Evolutionary conservation across 108 stramenopile species (phyloP), one percentile per base, ranked within the genome.

Genomic region (Schizochytrium sp.): DNA sequence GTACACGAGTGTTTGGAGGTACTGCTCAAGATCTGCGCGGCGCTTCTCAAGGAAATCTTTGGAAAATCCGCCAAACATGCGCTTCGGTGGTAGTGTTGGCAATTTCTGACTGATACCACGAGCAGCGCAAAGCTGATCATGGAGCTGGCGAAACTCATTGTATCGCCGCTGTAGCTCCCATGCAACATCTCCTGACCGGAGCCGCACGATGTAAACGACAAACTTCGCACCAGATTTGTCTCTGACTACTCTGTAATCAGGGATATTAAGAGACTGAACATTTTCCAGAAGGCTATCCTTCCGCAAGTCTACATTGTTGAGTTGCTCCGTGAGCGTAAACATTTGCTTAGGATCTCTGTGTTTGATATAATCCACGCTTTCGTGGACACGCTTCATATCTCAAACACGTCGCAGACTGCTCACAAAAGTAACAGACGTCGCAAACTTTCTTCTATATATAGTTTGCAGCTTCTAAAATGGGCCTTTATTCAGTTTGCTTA

Each of bases 331-430:
- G 50, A 83, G 53, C 47, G 50, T 83, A 42, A 19, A 83, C 76
- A 83, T 49, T 28, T 83, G 76, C 76, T 83, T 83, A 5, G 76
- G 50, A 2, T 83, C 76, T 56, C 76, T 56, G 28, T 83, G 76
- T 53, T 83, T 83, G 76, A 83, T 83, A 53, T 83, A 83, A 2
- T 83, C 76, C 45, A 83, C 76, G 15, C 50, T 55, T 53, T 83
- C 76, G 47, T 83, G 76, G 50, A 50, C 76, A 13, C 76, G 47
- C 76, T 83, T 83, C 76, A 83, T 83, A 53, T 55, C 53, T 60
- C 59, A n/a, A 60, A 60, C 59, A 60, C 59, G 59, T 17, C 59
- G 59, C 59, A 19, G 19, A n/a, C 59, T n/a, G 19, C 59, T 60
- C 59, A 17, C 59, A n/a, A 17, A 60, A 17, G 19, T 60, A 60